Percentiles rank a stretch among this genome's conserved stretches.
These are phyloP conservation scores for Chrysoporthe puriensis DNA, from an alignment of 2,329 filamentous ascomycete species.

Conservation along the genomic window DNA sequence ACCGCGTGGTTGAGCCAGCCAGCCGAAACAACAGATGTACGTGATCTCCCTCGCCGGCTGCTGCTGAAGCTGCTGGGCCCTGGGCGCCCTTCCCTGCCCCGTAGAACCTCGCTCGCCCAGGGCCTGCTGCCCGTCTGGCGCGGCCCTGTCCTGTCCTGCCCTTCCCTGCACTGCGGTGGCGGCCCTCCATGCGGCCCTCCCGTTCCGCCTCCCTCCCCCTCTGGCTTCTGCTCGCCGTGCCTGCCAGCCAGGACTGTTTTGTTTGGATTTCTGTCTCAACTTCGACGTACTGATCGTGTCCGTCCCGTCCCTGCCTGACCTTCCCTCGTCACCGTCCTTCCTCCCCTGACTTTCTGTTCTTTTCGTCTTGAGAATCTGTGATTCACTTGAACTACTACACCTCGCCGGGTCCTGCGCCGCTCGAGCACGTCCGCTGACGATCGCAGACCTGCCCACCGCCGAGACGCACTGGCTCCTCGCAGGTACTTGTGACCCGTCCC, in stretches of 20 bases:
- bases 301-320: neutral
- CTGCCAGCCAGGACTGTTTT: neutral
- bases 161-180: conserved; percentile 27
- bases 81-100: conserved; percentile 29
- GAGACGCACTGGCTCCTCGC: neutral
- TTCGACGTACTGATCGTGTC: conserved; percentile 18
- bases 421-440: neutral
- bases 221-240: neutral
- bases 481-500: conserved; percentile 4
- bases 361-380: conserved; percentile 4
- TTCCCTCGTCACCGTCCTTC: conserved; percentile 21
- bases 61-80: conserved; percentile 35
- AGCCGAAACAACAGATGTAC: conserved; percentile 49
- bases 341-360: conserved; percentile 15
- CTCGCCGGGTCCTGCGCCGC: neutral
- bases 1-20: conserved; percentile 37
- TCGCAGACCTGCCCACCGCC: neutral
- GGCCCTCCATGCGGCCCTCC: conserved; percentile 28
- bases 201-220: conserved; percentile 25
- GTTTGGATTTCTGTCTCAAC: conserved; percentile 23
- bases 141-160: conserved; percentile 33
- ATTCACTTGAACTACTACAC: conserved; percentile 1
- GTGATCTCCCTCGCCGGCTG: conserved; percentile 40
- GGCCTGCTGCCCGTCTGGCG: conserved; percentile 35
- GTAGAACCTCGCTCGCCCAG: conserved; percentile 29